Evolutionary conservation across 2,329 filamentous ascomycete genomes (phyloP).

Genomic region (Alternaria panax): DNA sequence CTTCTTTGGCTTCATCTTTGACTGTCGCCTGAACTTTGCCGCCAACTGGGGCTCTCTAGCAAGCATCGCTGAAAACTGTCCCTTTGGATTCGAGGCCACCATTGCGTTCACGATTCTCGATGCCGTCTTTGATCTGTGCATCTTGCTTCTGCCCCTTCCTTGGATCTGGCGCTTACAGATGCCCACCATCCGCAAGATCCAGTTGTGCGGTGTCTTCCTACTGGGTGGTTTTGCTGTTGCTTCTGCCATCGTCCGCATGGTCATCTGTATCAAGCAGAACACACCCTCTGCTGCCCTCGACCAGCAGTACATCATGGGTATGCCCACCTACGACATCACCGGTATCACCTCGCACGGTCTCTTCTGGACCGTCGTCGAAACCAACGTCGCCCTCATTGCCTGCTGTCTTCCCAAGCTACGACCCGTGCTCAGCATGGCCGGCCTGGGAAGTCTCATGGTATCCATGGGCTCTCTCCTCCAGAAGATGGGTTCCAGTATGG

Average conservation of each 20-base stretch:
- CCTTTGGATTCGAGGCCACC: conserved; percentile 11
- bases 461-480: conserved; percentile 13
- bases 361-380: conserved; percentile 13
- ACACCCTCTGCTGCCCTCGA: conserved; percentile 8
- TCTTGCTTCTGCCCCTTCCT: conserved; percentile 10
- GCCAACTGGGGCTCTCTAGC: conserved; percentile 14
- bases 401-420: conserved; percentile 10
- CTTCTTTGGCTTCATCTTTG: conserved; percentile 15
- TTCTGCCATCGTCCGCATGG: conserved; percentile 12
- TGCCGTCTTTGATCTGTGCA: conserved; percentile 12
- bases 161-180: conserved; percentile 16
- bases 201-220: conserved; percentile 11
- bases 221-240: conserved; percentile 13
- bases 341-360: conserved; percentile 14
- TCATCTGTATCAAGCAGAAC: conserved; percentile 17
- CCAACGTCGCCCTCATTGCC: conserved; percentile 10
- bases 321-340: conserved; percentile 16
- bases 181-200: conserved; percentile 8
- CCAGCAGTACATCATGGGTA: conserved; percentile 11
- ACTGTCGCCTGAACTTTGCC: conserved; percentile 11
- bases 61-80: conserved; percentile 11
- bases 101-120: conserved; percentile 9
- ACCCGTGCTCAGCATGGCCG: conserved; percentile 4
- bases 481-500: conserved; percentile 9
- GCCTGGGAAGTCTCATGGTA: conserved; percentile 1